Base-by-base conservation (phyloP, 176 grass and related monocot genomes). In the Oryza officinalis region DNA sequence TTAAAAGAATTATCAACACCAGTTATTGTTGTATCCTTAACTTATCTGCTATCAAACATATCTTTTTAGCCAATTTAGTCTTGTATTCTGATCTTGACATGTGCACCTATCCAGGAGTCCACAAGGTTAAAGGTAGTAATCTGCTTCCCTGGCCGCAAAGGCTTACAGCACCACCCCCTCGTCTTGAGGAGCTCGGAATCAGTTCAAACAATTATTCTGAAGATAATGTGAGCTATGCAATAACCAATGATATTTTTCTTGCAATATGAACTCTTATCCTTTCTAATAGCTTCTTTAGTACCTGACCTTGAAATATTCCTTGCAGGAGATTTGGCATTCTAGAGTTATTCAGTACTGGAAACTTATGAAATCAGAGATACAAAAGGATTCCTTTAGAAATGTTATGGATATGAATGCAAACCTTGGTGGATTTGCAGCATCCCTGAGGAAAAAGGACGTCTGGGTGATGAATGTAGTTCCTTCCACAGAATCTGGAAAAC, bases 391-490 rank as follows among this genome's bases (percentile, higher is more conserved):
- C 27, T 87, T 94, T 38, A 82, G 92, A 92, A 94, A 94, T 85
- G 46, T 92, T 28, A 92, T 94, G 87, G 92, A 94, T 80, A 88
- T 94, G 92, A 94, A 45, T 26, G 89, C 92, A 72, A 92, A 92
- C 31, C 73, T 94, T 85, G 92, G 92, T 7, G 89, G 92, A 64
- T 94, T 94, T 92, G 92, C 92, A 85, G 87, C 89, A 83, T 92
- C 92, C 23, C 84, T 94, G 45, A 77, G 30, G 50, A 85, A 89
- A 75, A 92, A 89, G 13, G 67, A 90, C 63, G 88, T 90, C 65
- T 95, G 93, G 93, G 93, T 95, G 57, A 95, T 95, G 93, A 95
- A 95, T 90, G 83, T 92, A 74, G 27, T 92, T 84, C 80, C 88
- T 78, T 81, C 49, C 30, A 52, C 4, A 32, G 75, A 95, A 82